Conservation (phyloP, 805 yeast genomes). For the Starmerella asiatica region DNA sequence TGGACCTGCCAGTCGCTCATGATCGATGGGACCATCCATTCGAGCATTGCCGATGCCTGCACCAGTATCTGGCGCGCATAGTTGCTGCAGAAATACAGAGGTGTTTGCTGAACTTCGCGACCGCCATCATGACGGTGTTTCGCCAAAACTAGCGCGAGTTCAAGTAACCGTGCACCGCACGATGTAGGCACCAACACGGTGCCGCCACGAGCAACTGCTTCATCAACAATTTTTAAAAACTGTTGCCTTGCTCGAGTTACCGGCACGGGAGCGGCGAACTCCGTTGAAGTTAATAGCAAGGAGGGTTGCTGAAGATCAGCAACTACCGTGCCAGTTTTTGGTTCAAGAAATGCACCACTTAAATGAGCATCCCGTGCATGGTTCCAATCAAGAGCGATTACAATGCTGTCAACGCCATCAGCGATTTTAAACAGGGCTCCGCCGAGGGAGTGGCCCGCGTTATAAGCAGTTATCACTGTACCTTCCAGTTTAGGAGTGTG, state of each 20-base stretch:
- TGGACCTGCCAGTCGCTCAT: slow-evolving; percentile 70
- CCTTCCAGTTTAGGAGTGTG: slow-evolving; percentile 14
- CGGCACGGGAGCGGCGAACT: slow-evolving; percentile 36
- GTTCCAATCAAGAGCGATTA: slow-evolving; percentile 89
- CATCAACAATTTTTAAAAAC: slow-evolving; percentile 48
- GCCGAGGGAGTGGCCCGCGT: slow-evolving; percentile 87
- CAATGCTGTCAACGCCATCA: slow-evolving; percentile 61
- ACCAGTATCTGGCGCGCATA: slow-evolving; percentile 65
- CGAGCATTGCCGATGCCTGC: slow-evolving; percentile 79
- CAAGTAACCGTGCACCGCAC: slow-evolving; percentile 67
- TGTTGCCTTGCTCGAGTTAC: slow-evolving; percentile 34
- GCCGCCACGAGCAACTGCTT: slow-evolving; percentile 60
- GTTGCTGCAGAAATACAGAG: slow-evolving; percentile 62
- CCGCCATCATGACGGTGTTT: slow-evolving; percentile 35
- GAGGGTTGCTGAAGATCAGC: slow-evolving; percentile 58
- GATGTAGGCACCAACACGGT: slow-evolving; percentile 74
- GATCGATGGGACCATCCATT: slow-evolving; percentile 90
- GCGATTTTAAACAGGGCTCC: slow-evolving; percentile 79
- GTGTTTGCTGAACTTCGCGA: slow-evolving; percentile 32
- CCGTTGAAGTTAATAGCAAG: slow-evolving; percentile 62
- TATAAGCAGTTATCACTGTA: slow-evolving; percentile 56
- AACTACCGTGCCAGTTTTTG: slow-evolving; percentile 45
- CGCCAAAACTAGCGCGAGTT: slow-evolving; percentile 61
- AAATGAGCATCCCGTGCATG: slow-evolving; percentile 80
- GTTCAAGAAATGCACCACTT: slow-evolving; percentile 52